Evolutionary conservation across 345 rosid genomes (phyloP).

Genomic region (Brassica rapa): DNA sequence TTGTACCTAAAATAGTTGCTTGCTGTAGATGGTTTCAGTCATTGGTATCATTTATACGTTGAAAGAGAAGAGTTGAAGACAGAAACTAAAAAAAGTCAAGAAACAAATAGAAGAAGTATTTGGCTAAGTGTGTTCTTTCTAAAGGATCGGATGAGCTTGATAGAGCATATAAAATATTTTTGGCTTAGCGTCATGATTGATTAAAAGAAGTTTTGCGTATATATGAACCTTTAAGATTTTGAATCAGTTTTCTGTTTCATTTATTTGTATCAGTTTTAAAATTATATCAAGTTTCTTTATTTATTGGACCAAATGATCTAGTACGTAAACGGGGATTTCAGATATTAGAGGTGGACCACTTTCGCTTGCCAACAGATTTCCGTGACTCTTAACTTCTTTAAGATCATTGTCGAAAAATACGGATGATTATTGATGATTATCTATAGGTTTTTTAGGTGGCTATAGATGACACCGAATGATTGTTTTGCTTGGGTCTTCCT

Average conservation of each 20-base stretch:
- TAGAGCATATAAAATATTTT: too few relatives aligned
- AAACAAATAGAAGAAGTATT: not conserved
- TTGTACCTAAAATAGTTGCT: not conserved
- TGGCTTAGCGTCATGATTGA: not conserved
- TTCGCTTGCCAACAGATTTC: not conserved
- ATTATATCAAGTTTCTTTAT: not conserved
- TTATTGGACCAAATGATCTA: not conserved
- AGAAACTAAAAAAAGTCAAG: not conserved
- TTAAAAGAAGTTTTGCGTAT: not conserved
- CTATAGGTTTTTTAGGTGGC: conserved; percentile 3
- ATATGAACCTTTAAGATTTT: not conserved
- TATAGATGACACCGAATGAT: not conserved
- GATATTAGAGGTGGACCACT: conserved; percentile 20
- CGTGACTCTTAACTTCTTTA: not conserved
- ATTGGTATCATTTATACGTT: not conserved
- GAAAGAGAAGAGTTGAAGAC: not conserved
- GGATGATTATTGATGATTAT: conserved; percentile 1
- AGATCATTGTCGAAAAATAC: conserved; percentile 8
- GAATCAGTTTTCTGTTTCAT: not conserved
- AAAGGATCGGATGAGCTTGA: too few relatives aligned
- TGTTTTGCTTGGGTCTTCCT: not conserved
- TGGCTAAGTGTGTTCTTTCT: not conserved
- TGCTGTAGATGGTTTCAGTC: not conserved
- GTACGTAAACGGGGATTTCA: not conserved
- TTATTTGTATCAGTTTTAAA: not conserved